These are phyloP conservation scores for Daldinia vernicosa DNA, from an alignment of 495 filamentous ascomycete species.

Conservation along the genomic window DNA sequence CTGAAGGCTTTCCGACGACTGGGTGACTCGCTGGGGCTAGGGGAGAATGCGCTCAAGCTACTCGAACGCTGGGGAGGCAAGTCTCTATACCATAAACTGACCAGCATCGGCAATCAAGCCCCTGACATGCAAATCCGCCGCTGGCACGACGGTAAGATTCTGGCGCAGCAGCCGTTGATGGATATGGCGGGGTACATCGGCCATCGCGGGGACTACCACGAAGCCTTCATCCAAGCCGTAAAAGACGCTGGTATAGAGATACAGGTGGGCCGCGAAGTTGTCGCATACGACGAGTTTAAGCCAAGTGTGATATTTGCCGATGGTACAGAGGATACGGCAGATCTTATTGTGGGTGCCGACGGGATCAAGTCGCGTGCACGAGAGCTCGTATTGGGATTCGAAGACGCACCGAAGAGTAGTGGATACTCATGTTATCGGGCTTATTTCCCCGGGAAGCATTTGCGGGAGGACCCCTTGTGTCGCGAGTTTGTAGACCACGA, in stretches of 20 bases:
- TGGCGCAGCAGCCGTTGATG: conserved; percentile 64
- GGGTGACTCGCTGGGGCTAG: conserved; percentile 61
- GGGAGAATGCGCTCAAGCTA: conserved; percentile 61
- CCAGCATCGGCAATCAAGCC: conserved; percentile 62
- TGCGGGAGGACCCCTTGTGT: conserved; percentile 55
- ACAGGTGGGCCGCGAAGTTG: conserved; percentile 58
- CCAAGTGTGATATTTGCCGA: conserved; percentile 55
- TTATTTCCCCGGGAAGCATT: conserved; percentile 55
- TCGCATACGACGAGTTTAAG: conserved; percentile 55
- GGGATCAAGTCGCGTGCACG: conserved; percentile 59
- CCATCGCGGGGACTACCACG: conserved; percentile 63
- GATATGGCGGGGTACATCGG: conserved; percentile 66
- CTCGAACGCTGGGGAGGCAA: conserved; percentile 58
- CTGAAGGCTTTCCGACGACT: conserved; percentile 59
- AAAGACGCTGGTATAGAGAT: conserved; percentile 58
- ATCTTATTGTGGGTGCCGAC: conserved; percentile 50
- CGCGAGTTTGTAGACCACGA: conserved; percentile 57
- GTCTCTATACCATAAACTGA: conserved; percentile 53
- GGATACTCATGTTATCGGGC: conserved; percentile 61
- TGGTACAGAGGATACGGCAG: conserved; percentile 43
- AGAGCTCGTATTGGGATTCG: conserved; percentile 56
- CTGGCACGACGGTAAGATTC: conserved; percentile 60
- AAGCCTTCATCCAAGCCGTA: conserved; percentile 60
- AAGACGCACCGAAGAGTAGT: conserved; percentile 57
- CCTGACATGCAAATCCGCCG: conserved; percentile 62